Evolutionary conservation across 164 flowering plant species (phyloP).

Genomic region (Nelumbo lutea): DNA sequence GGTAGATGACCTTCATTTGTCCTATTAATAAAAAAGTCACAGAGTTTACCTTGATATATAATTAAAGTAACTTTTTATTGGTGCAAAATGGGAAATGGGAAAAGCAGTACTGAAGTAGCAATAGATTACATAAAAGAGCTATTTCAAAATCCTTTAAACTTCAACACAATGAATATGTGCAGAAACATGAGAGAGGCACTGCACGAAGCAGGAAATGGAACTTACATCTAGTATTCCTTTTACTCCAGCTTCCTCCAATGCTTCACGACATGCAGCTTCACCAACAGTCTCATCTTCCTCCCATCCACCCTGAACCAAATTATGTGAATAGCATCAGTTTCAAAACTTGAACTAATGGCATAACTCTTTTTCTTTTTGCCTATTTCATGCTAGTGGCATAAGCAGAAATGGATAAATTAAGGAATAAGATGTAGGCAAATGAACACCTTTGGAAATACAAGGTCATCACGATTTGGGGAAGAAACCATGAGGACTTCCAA

Average conservation of each 20-base stretch:
- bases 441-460: conserved; percentile 76
- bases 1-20: no score
- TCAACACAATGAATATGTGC: background rate
- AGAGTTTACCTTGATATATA: no score
- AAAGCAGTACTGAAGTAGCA: no score
- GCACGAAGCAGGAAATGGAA: conserved; percentile 2
- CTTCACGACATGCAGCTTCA: conserved; percentile 82
- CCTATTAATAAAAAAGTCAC: no score
- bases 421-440: background rate
- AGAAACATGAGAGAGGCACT: background rate
- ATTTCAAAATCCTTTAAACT: no score
- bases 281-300: conserved; percentile 72
- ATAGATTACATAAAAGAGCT: no score
- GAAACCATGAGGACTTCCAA: conserved; percentile 67
- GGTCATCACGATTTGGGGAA: conserved; percentile 63
- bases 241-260: conserved; percentile 80
- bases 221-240: conserved; percentile 60
- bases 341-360: background rate
- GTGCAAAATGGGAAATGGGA: no score
- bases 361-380: background rate
- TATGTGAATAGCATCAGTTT: conserved; percentile 4
- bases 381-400: no score
- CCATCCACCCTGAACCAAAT: conserved; percentile 73
- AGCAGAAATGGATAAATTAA: background rate
- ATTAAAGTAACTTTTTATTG: no score